These are phyloP conservation scores for Globisporangium rhizosaccharum DNA, from an alignment of 352 stramenopile genomes.

Conservation along the genomic window DNA sequence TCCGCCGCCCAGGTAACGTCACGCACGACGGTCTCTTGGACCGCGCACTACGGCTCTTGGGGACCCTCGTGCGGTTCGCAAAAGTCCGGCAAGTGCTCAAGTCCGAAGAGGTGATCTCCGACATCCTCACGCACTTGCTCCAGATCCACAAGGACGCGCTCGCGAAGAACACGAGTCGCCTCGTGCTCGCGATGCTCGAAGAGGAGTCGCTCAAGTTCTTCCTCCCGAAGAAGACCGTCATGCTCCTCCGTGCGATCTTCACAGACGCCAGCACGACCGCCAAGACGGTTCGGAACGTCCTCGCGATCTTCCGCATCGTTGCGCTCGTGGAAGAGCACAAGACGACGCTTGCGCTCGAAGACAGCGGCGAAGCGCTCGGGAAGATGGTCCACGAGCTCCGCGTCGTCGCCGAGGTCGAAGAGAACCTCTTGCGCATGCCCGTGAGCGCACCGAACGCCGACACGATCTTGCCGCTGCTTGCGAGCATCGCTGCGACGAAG, in stretches of 20 bases:
- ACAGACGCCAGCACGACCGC: conserved; percentile 27
- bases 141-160: conserved; percentile 47
- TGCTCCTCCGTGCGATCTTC: conserved; percentile 50
- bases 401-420: conserved; percentile 14
- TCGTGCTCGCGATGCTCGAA: conserved; percentile 53
- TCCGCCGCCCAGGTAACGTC: conserved; percentile 31
- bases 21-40: conserved; percentile 51
- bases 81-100: conserved; percentile 53
- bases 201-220: conserved; percentile 82
- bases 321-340: conserved; percentile 74
- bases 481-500: conserved; percentile 26
- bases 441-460: conserved; percentile 29
- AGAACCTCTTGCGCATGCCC: conserved; percentile 17
- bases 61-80: conserved; percentile 50
- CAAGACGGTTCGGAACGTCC: conserved; percentile 64
- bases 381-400: conserved; percentile 49
- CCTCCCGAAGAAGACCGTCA: conserved; percentile 71
- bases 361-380: conserved; percentile 47
- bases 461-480: conserved; percentile 37
- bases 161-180: conserved; percentile 57
- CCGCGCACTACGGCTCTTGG: conserved; percentile 50
- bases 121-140: conserved; percentile 54
- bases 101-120: conserved; percentile 66
- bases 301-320: conserved; percentile 49
- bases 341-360: conserved; percentile 59